Base-by-base conservation (phyloP, 768 basidiomycete species). In the Suillus bovinus region DNA sequence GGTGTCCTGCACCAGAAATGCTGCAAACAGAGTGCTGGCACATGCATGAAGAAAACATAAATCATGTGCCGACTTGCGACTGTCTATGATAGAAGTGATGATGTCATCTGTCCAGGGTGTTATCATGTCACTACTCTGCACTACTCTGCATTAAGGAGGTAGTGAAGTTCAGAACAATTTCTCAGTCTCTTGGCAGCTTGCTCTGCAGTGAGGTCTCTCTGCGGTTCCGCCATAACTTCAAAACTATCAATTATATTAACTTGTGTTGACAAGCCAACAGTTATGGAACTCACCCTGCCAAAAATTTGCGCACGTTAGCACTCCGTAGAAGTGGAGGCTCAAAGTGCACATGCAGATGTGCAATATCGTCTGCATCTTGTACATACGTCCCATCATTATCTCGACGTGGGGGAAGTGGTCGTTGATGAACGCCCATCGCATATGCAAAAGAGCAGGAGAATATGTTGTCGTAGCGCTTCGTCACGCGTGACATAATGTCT, bases 381-480 rank as follows among this genome's bases (percentile, higher is more conserved):
- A 62, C 41, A 13, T 63, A n/a, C 13, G 20, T 49, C 14, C 66
- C 70, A 11, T 77, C 72, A 20, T 72, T 71, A 46, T 68, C 61
- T 14, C 68, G 67, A 24, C 64, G 62, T 7, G 76, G 73, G 10
- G 88, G 85, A 3, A 85, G 69, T 6, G 93, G 90, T 2, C 88
- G 83, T 72, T 97, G 95, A 70, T 96, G 95, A 53, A 96, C 84
- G 39, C 95, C 95, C 93, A 96, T 95, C 8, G 92, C 94, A 73
- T 96, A 97, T 1, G 93, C 89, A 75, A 96, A 97, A 0, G 93
- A 90, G 71, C 91, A 94, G 7, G 82, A 82, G 72, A 94, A 94
- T 34, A 94, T 76, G 68, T 90, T 91, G 69, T 91, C 91, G 66
- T 91, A 93, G 58, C 85, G 84, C 60, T 81, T 83, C 8, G 89